Conservation (phyloP, 768 basidiomycete genomes). For the Harrya chromipes region DNA sequence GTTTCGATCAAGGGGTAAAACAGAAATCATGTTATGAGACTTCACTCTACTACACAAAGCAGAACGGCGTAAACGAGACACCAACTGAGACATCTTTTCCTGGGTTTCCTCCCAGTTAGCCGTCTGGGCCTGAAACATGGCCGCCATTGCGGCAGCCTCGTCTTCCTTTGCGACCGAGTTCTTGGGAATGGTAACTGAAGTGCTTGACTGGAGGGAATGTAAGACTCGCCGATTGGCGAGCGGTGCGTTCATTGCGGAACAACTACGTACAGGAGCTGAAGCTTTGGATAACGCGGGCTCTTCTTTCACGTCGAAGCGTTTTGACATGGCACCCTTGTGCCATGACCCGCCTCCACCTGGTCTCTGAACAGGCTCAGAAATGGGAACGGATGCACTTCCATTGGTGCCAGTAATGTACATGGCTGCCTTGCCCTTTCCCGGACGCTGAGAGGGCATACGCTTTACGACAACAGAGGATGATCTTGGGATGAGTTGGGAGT, state of each 20-base stretch:
- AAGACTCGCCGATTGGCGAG: constrained; percentile 25
- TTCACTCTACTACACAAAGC: constrained; percentile 60
- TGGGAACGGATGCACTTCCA: constrained; percentile 39
- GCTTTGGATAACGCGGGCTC: constrained; percentile 38
- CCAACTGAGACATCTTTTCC: constrained; percentile 99
- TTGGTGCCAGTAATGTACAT: constrained; percentile 63
- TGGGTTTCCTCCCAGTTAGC: constrained; percentile 98
- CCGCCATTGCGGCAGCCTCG: constrained; percentile 94
- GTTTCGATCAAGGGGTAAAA: constrained; percentile 35
- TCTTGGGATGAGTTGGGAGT: constrained; percentile 86
- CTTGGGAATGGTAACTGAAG: constrained; percentile 34
- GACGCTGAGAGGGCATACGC: constrained; percentile 77
- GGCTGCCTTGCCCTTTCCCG: constrained; percentile 79
- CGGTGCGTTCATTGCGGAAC: constrained; percentile 22
- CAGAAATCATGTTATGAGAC: constrained; percentile 69
- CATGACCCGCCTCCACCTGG: constrained; percentile 45
- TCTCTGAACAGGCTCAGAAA: constrained; percentile 45
- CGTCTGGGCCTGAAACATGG: constrained; percentile 94
- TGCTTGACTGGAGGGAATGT: constrained; percentile 35
- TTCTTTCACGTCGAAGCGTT: constrained; percentile 86
- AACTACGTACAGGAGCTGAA: constrained; percentile 31
- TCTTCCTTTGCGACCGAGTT: constrained; percentile 57
- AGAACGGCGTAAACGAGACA: constrained; percentile 58
- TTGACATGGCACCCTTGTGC: constrained; percentile 79
- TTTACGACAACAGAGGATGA: constrained; percentile 94